Evolutionary conservation across 805 yeast species (phyloP).

Genomic region (Komagataella pastoris): DNA sequence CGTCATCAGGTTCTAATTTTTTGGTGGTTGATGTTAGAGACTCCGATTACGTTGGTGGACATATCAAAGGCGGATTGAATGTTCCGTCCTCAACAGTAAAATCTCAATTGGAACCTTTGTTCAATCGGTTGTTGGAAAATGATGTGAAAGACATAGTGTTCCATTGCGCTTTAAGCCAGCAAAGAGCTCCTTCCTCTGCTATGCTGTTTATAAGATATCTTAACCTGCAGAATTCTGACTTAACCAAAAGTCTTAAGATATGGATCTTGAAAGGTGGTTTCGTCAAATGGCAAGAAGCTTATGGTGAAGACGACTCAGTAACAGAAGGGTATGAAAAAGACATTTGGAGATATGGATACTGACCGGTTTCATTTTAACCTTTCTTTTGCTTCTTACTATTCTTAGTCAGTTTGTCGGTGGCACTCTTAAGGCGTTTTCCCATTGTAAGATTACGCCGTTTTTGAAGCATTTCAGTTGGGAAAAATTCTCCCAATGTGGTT

Average conservation of each 20-base stretch:
- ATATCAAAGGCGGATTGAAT: constrained; percentile 41
- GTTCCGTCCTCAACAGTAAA: constrained; percentile 37
- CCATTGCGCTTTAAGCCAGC: constrained; percentile 87
- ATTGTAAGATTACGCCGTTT: constrained; percentile 29
- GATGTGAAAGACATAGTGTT: constrained; percentile 48
- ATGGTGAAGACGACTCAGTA: constrained; percentile 50
- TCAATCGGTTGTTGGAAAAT: constrained; percentile 17
- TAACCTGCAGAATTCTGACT: constrained; percentile 12
- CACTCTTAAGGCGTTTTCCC: constrained; percentile 51
- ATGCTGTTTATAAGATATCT: constrained; percentile 39
- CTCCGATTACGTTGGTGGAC: constrained; percentile 69
- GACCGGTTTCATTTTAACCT: not conserved
- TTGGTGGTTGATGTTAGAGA: constrained; percentile 79
- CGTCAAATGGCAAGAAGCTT: constrained; percentile 63
- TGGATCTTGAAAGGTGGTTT: constrained; percentile 81
- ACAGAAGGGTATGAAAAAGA: constrained; percentile 48
- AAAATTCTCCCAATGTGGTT: constrained; percentile 51
- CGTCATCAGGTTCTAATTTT: constrained; percentile 25
- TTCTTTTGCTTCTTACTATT: constrained; percentile 3
- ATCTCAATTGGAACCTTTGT: constrained; percentile 23
- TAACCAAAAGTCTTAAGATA: constrained; percentile 27
- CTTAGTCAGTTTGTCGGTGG: constrained; percentile 33
- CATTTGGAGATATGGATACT: constrained; percentile 14
- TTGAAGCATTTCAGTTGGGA: constrained; percentile 43
- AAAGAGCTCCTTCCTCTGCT: constrained; percentile 83